Evolutionary conservation across 164 flowering plant species (phyloP).

Genomic region (Tinospora cordifolia): DNA sequence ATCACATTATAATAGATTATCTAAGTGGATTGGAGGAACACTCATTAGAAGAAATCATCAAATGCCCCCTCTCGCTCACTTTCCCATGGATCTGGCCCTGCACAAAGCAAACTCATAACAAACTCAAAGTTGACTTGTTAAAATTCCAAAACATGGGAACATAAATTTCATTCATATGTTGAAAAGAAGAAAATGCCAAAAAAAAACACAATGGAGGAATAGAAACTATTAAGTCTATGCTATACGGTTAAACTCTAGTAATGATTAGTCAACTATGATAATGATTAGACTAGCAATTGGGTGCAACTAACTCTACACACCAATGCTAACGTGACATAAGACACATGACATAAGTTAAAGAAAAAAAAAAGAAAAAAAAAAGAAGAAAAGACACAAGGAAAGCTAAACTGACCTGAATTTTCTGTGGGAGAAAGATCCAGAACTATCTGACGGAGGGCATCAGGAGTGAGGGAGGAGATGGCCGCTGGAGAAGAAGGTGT

Average conservation of each 20-base stretch:
- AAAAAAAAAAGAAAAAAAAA: too few relatives aligned
- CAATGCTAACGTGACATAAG: too few relatives aligned
- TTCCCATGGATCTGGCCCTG: constrained; percentile 51
- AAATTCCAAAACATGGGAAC: background rate
- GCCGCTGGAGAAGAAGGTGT: constrained; percentile 34
- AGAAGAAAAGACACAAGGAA: constrained; percentile 10
- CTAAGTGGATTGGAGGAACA: constrained; percentile 4
- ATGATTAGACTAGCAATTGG: background rate
- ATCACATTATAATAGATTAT: too few relatives aligned
- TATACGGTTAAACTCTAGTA: background rate
- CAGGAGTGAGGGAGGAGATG: constrained; percentile 30
- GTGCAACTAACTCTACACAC: constrained; percentile 7
- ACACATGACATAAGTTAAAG: too few relatives aligned
- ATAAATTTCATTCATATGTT: background rate
- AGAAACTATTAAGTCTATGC: background rate
- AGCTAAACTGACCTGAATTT: constrained; percentile 44
- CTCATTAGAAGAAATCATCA: constrained; percentile 68
- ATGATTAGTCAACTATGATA: constrained; percentile 10
- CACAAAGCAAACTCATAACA: constrained; percentile 32
- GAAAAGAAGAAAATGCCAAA: constrained; percentile 1
- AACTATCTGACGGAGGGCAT: constrained; percentile 46
- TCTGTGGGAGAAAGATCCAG: constrained; percentile 57
- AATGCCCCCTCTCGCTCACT: constrained; percentile 61
- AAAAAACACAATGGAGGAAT: background rate
- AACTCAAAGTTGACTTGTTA: constrained; percentile 1